Base-by-base conservation (phyloP, 192 early-diverging fungal genomes). In the Lobosporangium transversale region DNA sequence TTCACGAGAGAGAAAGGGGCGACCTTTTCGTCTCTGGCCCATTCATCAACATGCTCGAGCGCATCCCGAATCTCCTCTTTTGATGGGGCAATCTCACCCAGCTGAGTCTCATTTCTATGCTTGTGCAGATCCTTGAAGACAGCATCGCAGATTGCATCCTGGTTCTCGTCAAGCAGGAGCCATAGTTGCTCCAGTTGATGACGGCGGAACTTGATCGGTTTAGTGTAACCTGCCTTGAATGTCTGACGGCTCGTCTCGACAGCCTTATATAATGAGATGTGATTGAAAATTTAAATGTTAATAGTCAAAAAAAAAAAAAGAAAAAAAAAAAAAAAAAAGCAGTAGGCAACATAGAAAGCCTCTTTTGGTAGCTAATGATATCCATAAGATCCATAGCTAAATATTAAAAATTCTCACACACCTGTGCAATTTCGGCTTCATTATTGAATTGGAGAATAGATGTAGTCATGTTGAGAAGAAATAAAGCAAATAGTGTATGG, bases 1-100 rank as follows among this genome's bases (percentile, higher is more conserved):
- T 89, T 84, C n/a, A 83, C 56, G 21, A 84, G 68, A 6, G 73
- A 53, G 8, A 10, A 14, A 54, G 87, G 85, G 49, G 65, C 51
- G 51, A 81, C 66, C 26, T 70, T 42, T 14, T 86, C 81, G 12
- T 89, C 86, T 59, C 83, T 82, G 31, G 81, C 80, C 79, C 90
- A 84, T 37, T 80, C 80, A 47, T 91, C 88, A 9, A 93, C 47
- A 62, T 92, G 86, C 62, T 89, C 79, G n/a, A 90, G 73, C 4
- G 79, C 79, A 66, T 76, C 73, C 53, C 62, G 55, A 51, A 73
- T 62, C 60, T 80, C 79, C 23, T 80, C 79, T 66, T 80, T 80
- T 24, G 69, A 37, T 2, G 70, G 59, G 32, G 62, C n/a, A n/a
- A 80, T 23, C 31, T 80, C 79, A 1, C 64, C 68, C 12, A 80